phyloP scores from a whole-genome alignment of 2,329 filamentous ascomycete genomes.

The Phaeophleospora eucalypticola region DNA sequence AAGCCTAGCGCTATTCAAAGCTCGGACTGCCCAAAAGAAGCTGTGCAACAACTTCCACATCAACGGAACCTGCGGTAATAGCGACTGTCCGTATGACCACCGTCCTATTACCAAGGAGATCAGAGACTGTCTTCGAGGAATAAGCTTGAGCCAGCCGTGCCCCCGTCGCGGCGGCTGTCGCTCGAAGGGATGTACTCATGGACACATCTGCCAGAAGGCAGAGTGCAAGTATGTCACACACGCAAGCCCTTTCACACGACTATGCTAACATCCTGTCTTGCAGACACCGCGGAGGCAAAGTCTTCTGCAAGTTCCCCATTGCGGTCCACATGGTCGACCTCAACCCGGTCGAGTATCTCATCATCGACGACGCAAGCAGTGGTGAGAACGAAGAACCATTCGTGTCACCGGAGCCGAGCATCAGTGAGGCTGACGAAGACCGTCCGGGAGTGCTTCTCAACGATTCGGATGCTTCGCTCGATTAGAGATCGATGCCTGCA shows the following conservation, averaged over 20 bases:
- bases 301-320: slow-evolving; percentile 23
- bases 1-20: slow-evolving; percentile 40
- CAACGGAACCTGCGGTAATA: slow-evolving; percentile 23
- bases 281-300: slow-evolving; percentile 23
- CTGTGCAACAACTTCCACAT: slow-evolving; percentile 51
- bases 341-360: slow-evolving; percentile 13
- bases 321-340: slow-evolving; percentile 16
- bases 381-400: neutral
- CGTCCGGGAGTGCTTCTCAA: neutral
- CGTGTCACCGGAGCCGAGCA: neutral
- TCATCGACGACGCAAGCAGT: neutral
- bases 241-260: too few species aligned
- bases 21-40: slow-evolving; percentile 38
- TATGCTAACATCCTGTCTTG: too few species aligned
- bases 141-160: slow-evolving; percentile 45
- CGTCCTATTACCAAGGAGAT: slow-evolving; percentile 38
- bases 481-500: neutral
- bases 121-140: slow-evolving; percentile 41
- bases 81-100: slow-evolving; percentile 47
- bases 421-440: neutral
- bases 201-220: slow-evolving; percentile 43
- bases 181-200: slow-evolving; percentile 41
- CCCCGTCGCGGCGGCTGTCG: slow-evolving; percentile 40
- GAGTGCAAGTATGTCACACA: slow-evolving; percentile 26
- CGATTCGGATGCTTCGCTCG: neutral